Percentiles rank a stretch among this genome's conserved stretches.
Conservation (phyloP, 768 basidiomycete species). For the Hydnomerulius pinastri region DNA sequence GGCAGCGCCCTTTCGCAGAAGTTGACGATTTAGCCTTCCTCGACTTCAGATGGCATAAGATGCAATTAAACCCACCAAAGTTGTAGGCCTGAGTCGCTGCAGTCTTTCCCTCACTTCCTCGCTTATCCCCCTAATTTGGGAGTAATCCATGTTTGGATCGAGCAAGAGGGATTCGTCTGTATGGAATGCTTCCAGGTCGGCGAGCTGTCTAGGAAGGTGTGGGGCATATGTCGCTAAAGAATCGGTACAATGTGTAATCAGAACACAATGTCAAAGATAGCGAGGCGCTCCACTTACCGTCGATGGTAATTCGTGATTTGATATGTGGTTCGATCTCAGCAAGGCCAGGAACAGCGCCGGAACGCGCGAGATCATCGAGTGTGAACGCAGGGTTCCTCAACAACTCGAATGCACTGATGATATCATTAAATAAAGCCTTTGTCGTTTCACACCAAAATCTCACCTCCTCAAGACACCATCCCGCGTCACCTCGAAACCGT, state of each 20-base stretch:
- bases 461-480: conserved; percentile 51
- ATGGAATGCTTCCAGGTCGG: conserved; percentile 72
- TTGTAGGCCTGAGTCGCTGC: conserved; percentile 59
- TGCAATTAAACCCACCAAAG: conserved; percentile 49
- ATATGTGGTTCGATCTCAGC: conserved; percentile 49
- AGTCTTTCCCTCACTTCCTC: conserved; percentile 74
- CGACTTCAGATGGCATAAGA: too few species aligned
- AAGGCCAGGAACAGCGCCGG: conserved; percentile 45
- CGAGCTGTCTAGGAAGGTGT: conserved; percentile 70
- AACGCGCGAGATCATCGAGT: conserved; percentile 42
- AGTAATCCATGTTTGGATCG: conserved; percentile 72
- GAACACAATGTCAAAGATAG: neutral
- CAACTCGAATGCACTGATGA: conserved; percentile 70
- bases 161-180: conserved; percentile 74
- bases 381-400: conserved; percentile 60
- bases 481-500: conserved; percentile 41
- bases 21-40: too few species aligned
- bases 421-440: neutral
- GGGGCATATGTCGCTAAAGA: conserved; percentile 59
- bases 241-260: conserved; percentile 1
- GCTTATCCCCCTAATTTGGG: conserved; percentile 64
- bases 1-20: conserved; percentile 95
- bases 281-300: conserved; percentile 49
- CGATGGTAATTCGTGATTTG: conserved; percentile 64
- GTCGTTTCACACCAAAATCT: neutral